Conservation (phyloP, 2,329 filamentous ascomycete genomes). For the Teratosphaeria nubilosa region DNA sequence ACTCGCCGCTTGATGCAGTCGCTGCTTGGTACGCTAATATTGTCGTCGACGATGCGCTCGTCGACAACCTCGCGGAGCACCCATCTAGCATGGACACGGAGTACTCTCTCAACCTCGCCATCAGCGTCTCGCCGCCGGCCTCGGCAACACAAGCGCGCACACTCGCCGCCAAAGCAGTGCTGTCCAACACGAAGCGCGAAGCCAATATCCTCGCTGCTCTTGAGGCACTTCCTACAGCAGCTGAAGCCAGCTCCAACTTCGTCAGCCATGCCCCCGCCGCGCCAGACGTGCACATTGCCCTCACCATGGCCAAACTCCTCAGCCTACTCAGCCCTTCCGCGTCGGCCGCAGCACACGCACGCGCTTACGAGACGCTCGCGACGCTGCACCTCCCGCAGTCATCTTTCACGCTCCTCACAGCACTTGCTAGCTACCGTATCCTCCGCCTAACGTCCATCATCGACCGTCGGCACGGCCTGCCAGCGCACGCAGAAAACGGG, state of each 20-base stretch:
- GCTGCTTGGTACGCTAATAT: slow-evolving; percentile 84
- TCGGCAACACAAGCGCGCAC: slow-evolving; percentile 57
- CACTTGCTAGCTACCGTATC: slow-evolving; percentile 35
- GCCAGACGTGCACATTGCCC: slow-evolving; percentile 46
- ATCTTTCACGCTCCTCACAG: slow-evolving; percentile 36
- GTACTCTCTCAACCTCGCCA: slow-evolving; percentile 53
- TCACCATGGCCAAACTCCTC: slow-evolving; percentile 51
- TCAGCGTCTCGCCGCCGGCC: slow-evolving; percentile 64
- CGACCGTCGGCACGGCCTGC: slow-evolving; percentile 15
- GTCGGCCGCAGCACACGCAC: slow-evolving; percentile 24
- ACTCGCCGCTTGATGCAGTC: slow-evolving; percentile 78
- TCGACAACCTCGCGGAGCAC: slow-evolving; percentile 43
- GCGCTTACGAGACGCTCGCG: slow-evolving; percentile 31
- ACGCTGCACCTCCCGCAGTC: slow-evolving; percentile 29
- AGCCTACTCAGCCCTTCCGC: slow-evolving; percentile 28
- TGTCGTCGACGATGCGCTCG: slow-evolving; percentile 58
- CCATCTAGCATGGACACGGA: slow-evolving; percentile 35
- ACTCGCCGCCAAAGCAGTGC: slow-evolving; percentile 48
- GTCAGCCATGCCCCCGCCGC: slow-evolving; percentile 47
- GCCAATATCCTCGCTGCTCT: slow-evolving; percentile 44
- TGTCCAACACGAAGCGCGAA: slow-evolving; percentile 44
- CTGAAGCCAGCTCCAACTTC: slow-evolving; percentile 31
- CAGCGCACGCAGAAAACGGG: slow-evolving; percentile 26
- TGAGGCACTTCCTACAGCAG: slow-evolving; percentile 37
- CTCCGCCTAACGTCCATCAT: slow-evolving; percentile 24